phyloP scores from a whole-genome alignment of 805 yeast genomes.

The Kuraishia piskuri region DNA sequence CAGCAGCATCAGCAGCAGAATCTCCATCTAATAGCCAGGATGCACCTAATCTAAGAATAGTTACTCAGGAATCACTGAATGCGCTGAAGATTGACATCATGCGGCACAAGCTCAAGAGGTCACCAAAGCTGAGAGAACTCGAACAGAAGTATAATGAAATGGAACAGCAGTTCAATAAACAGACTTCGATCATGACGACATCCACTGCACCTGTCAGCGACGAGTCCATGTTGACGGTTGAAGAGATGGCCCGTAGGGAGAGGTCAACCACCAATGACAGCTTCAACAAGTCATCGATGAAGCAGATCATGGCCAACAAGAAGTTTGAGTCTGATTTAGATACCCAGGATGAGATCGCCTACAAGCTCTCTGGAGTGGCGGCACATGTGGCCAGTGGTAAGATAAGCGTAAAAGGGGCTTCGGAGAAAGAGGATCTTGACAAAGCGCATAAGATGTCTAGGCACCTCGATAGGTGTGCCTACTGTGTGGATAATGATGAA shows the following conservation, averaged over 20 bases:
- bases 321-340: constrained; percentile 31
- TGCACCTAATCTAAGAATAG: background rate
- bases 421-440: constrained; percentile 18
- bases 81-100: constrained; percentile 22
- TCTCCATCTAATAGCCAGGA: too few species aligned
- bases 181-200: background rate
- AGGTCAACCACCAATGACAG: constrained; percentile 2
- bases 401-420: constrained; percentile 7
- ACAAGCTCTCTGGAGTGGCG: constrained; percentile 20
- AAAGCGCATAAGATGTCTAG: constrained; percentile 18
- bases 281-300: constrained; percentile 19
- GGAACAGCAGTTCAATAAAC: constrained; percentile 4
- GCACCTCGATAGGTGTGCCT: constrained; percentile 25
- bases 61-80: constrained; percentile 14
- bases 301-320: constrained; percentile 27
- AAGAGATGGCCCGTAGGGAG: constrained; percentile 17
- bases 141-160: constrained; percentile 15
- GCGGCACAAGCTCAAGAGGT: constrained; percentile 23
- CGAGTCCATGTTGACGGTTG: constrained; percentile 26
- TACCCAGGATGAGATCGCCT: constrained; percentile 32
- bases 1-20: constrained; percentile 1
- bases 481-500: constrained; percentile 24
- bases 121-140: constrained; percentile 14
- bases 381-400: constrained; percentile 17
- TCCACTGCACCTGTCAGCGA: background rate